Evolutionary conservation across 768 basidiomycete genomes (phyloP), one percentile per base, ranked within the genome.

Genomic region (Lentinula edodes): DNA sequence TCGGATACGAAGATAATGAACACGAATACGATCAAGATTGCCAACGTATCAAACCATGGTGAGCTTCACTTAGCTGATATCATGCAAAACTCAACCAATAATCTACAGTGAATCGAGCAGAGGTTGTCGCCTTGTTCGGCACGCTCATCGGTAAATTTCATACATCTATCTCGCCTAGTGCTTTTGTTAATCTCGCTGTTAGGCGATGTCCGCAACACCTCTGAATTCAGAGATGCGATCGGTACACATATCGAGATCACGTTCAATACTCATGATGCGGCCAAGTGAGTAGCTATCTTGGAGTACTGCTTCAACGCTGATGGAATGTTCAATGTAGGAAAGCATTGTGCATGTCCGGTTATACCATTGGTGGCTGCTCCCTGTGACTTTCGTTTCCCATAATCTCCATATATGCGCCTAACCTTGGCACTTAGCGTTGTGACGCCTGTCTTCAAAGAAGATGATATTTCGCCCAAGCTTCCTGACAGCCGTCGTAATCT

Each of bases 401-500:
- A 23, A 51, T 43, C 42, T 63, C 62, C 62, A 65, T 70, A 62
- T 72, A 65, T 70, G 65, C 66, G 61, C 45, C 45, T 57, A 20
- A 51, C 51, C 55, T 36, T 10, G 18, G 15, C 60, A 52, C 28
- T 42, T 64, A 84, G 83, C 20, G 66, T 74, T 56, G 76, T 80
- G 58, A 74, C 74, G 13, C 68, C 76, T 13, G 68, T 77, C 16
- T 66, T 60, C 65, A 72, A 62, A 58, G 59, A 56, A 23, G 43
- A 52, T 65, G 70, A 62, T 65, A 38, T 41, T 8, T 38, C 41
- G n/a, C 65, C 57, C 63, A 66, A 69, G 35, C 64, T 74, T 32
- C 64, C 74, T 58, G 80, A 79, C 66, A 81, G 86, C 66, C 88
- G 91, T 56, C 82, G 91, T 61, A 93, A 93, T 69, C 83, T 93